phyloP scores from a whole-genome alignment of 2,329 filamentous ascomycete genomes.

The Apiospora marii region DNA sequence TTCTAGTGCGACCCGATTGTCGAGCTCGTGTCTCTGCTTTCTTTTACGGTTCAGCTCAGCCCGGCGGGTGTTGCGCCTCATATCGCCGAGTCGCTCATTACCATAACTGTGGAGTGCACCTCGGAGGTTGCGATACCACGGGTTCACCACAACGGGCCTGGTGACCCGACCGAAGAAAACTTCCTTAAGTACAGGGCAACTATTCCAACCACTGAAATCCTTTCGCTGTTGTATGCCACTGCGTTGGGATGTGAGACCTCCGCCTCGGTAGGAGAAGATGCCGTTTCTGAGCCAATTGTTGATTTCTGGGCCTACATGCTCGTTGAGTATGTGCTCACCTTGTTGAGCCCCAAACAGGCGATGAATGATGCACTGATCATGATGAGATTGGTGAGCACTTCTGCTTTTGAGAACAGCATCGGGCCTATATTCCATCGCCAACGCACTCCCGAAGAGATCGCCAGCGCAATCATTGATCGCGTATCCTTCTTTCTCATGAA shows the following conservation, averaged over 20 bases:
- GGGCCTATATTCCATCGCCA: conserved; percentile 65
- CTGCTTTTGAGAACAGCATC: conserved; percentile 68
- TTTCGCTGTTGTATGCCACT: conserved; percentile 71
- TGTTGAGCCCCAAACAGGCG: conserved; percentile 73
- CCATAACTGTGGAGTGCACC: conserved; percentile 65
- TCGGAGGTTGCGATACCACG: conserved; percentile 65
- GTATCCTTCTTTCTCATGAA: conserved; percentile 70
- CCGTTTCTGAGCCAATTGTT: conserved; percentile 41
- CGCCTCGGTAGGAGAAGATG: conserved; percentile 37
- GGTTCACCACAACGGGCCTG: conserved; percentile 55
- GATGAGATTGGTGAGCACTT: conserved; percentile 72
- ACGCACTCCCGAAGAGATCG: conserved; percentile 52
- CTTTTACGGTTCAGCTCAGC: conserved; percentile 29
- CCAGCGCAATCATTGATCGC: conserved; percentile 63
- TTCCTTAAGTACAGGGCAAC: conserved; percentile 58
- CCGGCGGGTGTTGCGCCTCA: conserved; percentile 61
- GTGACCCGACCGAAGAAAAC: conserved; percentile 54
- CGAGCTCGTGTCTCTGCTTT: conserved; percentile 62
- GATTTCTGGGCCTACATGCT: conserved; percentile 75
- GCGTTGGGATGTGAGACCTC: conserved; percentile 65
- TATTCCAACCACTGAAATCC: conserved; percentile 68
- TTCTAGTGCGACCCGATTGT: conserved; percentile 64
- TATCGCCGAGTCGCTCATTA: conserved; percentile 64
- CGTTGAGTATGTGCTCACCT: conserved; percentile 70
- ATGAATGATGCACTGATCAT: conserved; percentile 68